Conservation (phyloP, 2,329 filamentous ascomycete species). For the Aspergillus cejpii region DNA sequence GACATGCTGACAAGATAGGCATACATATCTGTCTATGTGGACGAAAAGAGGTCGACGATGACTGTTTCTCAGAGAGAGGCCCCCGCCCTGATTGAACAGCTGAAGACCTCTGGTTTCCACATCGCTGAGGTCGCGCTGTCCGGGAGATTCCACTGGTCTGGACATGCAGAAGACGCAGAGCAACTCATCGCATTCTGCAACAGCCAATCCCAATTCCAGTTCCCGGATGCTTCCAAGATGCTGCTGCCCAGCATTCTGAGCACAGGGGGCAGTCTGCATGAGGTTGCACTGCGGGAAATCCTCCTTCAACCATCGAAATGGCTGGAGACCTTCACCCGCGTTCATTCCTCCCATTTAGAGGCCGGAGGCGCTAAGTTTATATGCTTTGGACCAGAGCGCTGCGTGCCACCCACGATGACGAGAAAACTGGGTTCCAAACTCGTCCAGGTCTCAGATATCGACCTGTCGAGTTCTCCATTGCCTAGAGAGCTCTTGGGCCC, state of each 20-base stretch:
- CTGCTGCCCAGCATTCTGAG: slow-evolving; percentile 21
- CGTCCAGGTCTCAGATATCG: background rate
- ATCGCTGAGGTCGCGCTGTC: slow-evolving; percentile 26
- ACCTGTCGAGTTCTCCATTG: background rate
- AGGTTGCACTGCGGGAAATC: slow-evolving; percentile 29
- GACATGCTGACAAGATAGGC: slow-evolving; percentile 17
- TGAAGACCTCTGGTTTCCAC: slow-evolving; percentile 18
- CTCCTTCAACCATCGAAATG: slow-evolving; percentile 33
- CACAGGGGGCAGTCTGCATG: slow-evolving; percentile 21
- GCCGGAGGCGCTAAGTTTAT: slow-evolving; percentile 17
- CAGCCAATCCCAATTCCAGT: slow-evolving; percentile 23
- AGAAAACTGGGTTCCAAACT: slow-evolving; percentile 16
- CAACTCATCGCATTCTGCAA: slow-evolving; percentile 25
- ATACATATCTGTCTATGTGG: slow-evolving; percentile 36
- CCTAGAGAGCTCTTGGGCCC: background rate
- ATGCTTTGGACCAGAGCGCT: slow-evolving; percentile 36
- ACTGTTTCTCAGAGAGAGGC: slow-evolving; percentile 19
- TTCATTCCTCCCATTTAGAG: slow-evolving; percentile 6
- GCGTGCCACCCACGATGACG: slow-evolving; percentile 30
- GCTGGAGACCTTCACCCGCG: slow-evolving; percentile 26
- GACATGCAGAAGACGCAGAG: slow-evolving; percentile 11
- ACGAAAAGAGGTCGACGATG: slow-evolving; percentile 35
- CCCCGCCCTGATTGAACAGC: slow-evolving; percentile 11
- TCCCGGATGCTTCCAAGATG: slow-evolving; percentile 27
- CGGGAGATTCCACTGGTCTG: slow-evolving; percentile 30